A percentile compares a stretch with the other conserved stretches of the same genome.
phyloP scores from a whole-genome alignment of 345 rosid genomes.

The Lepidium aucheri region DNA sequence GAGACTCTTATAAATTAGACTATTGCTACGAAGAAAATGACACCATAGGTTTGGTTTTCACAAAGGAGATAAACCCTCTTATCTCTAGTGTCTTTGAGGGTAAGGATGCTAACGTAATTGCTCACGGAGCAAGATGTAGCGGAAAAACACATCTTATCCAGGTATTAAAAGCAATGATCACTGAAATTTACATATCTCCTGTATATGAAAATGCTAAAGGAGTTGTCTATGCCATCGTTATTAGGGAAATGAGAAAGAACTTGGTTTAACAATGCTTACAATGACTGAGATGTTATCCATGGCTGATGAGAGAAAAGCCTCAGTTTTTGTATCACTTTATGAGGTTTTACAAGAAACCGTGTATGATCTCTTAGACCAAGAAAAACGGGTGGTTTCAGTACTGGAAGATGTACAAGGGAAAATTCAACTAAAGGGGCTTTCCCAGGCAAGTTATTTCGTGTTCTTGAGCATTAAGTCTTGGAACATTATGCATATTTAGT shows the following conservation, averaged over 20 bases:
- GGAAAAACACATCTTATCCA: conserved; percentile 56
- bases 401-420: conserved; percentile 47
- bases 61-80: conserved; percentile 52
- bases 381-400: conserved; percentile 34
- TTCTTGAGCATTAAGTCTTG: neutral
- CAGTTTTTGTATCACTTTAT: conserved; percentile 36
- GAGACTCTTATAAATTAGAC: conserved; percentile 42
- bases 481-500: neutral
- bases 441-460: conserved; percentile 42
- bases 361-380: conserved; percentile 43
- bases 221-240: neutral
- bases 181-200: neutral
- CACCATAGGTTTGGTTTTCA: conserved; percentile 27
- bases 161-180: conserved; percentile 26
- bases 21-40: conserved; percentile 45
- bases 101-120: conserved; percentile 46
- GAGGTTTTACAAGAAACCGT: conserved; percentile 50
- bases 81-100: conserved; percentile 50
- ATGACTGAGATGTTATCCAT: conserved; percentile 38
- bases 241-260: conserved; percentile 51
- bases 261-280: conserved; percentile 42
- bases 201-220: neutral
- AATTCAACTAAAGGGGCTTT: conserved; percentile 67
- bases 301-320: conserved; percentile 34
- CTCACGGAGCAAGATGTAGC: conserved; percentile 59